Evolutionary conservation across 768 basidiomycete species (phyloP).

Genomic region (Tephrocybe sp.): DNA sequence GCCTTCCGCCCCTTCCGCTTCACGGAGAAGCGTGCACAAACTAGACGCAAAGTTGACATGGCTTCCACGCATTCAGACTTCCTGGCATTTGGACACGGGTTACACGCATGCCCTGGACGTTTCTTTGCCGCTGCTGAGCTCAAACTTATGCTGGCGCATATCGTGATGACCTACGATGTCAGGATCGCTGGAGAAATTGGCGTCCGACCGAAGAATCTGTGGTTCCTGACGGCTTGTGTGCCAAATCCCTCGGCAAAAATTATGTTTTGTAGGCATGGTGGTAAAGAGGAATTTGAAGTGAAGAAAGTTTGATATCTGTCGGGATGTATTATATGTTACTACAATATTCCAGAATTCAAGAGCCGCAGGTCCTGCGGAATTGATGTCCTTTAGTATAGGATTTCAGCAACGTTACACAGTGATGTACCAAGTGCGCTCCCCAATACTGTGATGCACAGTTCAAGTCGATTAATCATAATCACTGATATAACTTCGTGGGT

Average conservation of each 20-base stretch:
- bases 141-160: slow-evolving; percentile 33
- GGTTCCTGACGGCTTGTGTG: slow-evolving; percentile 10
- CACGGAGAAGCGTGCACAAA: slow-evolving; percentile 27
- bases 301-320: no score
- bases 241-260: slow-evolving; percentile 11
- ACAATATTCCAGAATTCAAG: no score
- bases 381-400: no score
- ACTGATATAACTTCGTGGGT: no score
- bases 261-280: slow-evolving; percentile 9
- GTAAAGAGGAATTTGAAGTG: no score
- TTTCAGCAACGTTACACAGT: no score
- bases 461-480: no score
- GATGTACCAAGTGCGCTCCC: no score
- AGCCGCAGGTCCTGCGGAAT: no score
- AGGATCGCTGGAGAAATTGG: slow-evolving; percentile 15
- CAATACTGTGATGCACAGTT: no score
- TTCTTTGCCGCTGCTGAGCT: slow-evolving; percentile 23
- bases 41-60: slow-evolving; percentile 29
- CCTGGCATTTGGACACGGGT: slow-evolving; percentile 23
- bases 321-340: no score
- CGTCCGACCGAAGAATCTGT: slow-evolving; percentile 12
- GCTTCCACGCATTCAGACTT: slow-evolving; percentile 31
- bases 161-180: slow-evolving; percentile 28
- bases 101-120: slow-evolving; percentile 20
- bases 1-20: slow-evolving; percentile 45